These are phyloP conservation scores for Seminavis robusta DNA, from an alignment of 108 stramenopile species.

Conservation along the genomic window DNA sequence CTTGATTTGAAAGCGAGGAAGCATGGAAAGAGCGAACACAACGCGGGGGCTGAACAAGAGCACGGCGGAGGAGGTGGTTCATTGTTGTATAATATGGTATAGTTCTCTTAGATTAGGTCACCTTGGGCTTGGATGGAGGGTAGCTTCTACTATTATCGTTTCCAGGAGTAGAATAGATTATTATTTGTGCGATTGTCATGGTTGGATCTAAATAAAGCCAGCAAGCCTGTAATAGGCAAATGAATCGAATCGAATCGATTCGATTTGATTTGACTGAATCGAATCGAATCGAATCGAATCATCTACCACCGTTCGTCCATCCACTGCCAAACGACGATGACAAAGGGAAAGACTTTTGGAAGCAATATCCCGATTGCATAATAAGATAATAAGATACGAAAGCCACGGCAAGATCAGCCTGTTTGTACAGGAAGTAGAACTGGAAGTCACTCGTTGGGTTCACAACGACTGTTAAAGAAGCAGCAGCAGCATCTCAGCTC, in stretches of 20 bases:
- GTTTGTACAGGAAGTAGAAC: background rate
- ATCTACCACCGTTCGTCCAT: background rate
- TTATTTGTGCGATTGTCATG: too few relatives aligned
- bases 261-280: background rate
- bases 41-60: too few relatives aligned
- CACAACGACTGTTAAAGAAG: background rate
- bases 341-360: background rate
- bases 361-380: constrained; percentile 1
- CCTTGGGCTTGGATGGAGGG: too few relatives aligned
- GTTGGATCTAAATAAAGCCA: too few relatives aligned
- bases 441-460: background rate
- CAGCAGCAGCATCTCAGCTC: background rate
- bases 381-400: background rate
- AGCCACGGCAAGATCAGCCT: background rate
- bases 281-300: background rate
- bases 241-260: background rate
- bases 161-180: too few relatives aligned
- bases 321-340: background rate
- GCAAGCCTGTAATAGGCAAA: too few relatives aligned
- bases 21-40: constrained; percentile 30
- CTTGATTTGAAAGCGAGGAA: background rate
- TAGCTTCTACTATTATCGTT: too few relatives aligned
- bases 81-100: too few relatives aligned
- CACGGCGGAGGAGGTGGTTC: too few relatives aligned
- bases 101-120: too few relatives aligned